Base-by-base conservation (phyloP, 176 grass and related monocot genomes). In the Juncus effusus region DNA sequence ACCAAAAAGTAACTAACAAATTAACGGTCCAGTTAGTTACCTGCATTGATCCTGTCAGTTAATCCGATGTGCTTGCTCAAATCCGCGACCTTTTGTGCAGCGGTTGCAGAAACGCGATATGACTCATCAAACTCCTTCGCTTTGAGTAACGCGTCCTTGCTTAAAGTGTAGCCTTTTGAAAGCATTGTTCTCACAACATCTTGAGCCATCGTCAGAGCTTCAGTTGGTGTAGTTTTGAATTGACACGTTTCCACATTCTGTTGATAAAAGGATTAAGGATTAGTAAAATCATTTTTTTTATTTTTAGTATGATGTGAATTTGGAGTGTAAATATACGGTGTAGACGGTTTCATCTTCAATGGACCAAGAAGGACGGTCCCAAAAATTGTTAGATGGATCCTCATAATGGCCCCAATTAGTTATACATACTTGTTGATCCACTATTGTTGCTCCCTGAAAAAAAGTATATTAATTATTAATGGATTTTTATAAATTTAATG, bases 381-480 rank as follows among this genome's bases (percentile, higher is more conserved):
- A 99, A 64, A 93, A 93, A 89, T 82, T 86, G 7, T 72, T 47
- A 78, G 3, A 73, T 19, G 73, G 60, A 58, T 89, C 80, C 6
- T 92, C 85, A 76, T 84, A 70, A 39, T 82, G 67, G 63, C 88
- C 94, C 85, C 88, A 89, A 8, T 62, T 76, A 64, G 78, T 72
- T 80, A 99, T 99, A 73, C 88, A 99, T 6, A 99, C 88, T 0
- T 79, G 85, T 75, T 99, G 94, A 87, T 99, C 94, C 60, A 93
- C 83, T 69, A 99, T 99, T 51, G 88, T 93, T 72, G 94, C 88
- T 39, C 94, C 94, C 94, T 99, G 64, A 62, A 0, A 84, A 56
- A 47, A 84, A 52, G 10, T 38, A 37, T 16, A 38, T 38, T 54
- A 40, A 49, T 28, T 7, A 67, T n/a, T 6, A 67, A 36, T 13